A percentile compares a stretch with the other conserved stretches of the same genome.
These are phyloP conservation scores for Lodderomyces margitis DNA, from an alignment of 1,139 yeast species.

Conservation along the genomic window DNA sequence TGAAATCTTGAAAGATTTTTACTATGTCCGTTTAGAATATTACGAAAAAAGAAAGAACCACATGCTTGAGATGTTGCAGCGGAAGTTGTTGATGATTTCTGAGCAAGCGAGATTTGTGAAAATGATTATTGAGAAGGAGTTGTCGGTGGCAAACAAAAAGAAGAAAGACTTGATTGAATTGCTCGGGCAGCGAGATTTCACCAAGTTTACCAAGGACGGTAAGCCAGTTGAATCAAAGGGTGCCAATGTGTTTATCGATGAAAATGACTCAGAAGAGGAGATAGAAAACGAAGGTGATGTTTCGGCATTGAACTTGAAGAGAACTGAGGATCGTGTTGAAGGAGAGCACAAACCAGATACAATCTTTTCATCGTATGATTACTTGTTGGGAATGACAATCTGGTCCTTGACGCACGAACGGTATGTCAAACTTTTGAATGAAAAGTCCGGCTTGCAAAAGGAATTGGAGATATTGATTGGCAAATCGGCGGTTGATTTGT, in stretches of 20 bases:
- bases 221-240: conserved; percentile 38
- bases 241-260: conserved; percentile 20
- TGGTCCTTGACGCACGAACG: conserved; percentile 93
- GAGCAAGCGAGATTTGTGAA: conserved; percentile 92
- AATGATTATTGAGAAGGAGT: conserved; percentile 74
- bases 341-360: conserved; percentile 40
- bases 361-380: conserved; percentile 62
- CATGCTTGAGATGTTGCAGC: conserved; percentile 65
- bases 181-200: conserved; percentile 64
- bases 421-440: conserved; percentile 73
- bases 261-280: conserved; percentile 27
- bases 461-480: conserved; percentile 68
- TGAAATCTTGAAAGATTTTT: conserved; percentile 82
- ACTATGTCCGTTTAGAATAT: conserved; percentile 79
- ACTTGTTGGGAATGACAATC: conserved; percentile 81
- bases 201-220: conserved; percentile 71
- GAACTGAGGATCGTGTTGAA: conserved; percentile 26
- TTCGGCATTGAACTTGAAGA: conserved; percentile 26
- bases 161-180: conserved; percentile 62
- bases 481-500: conserved; percentile 79
- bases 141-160: conserved; percentile 73
- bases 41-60: conserved; percentile 90
- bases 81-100: conserved; percentile 69
- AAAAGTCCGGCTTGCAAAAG: conserved; percentile 67
- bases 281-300: conserved; percentile 40